Evolutionary conservation across 768 basidiomycete species (phyloP), one percentile per base, ranked within the genome.

Genomic region (Strobilomyces confusus): DNA sequence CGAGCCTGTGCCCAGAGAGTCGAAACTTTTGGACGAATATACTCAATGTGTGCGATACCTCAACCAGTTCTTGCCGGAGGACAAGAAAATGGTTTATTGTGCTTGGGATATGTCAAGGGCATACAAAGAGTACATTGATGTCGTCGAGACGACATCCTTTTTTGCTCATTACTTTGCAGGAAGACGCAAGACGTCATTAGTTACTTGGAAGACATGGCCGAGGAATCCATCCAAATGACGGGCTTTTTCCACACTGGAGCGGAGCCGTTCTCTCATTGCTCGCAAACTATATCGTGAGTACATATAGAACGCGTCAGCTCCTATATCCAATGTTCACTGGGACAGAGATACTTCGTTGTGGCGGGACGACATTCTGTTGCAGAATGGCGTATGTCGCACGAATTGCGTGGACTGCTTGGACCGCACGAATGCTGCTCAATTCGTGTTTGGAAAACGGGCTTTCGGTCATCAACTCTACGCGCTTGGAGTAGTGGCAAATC

Each of bases 371-470:
- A 91, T 97, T 58, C 78, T 82, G 2, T 72, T 99, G 11, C 97
- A 99, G 70, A 92, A 88, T 43, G 97, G 97, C 1, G 82, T 98
- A 25, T 90, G 91, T 54, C 80, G 97, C 15, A 93, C 86, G 0
- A 99, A 99, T 63, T 99, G 97, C 63, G 94, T 99, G 0, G 95
- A 99, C 63, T 99, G 95, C 63, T 74, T 99, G 14, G 94, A 97
- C 69, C 84, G 95, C 12, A 98, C 95, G 4, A 98, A 98, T 62
- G 92, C 93, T 4, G 93, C 92, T 0, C 95, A 98, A 63, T 98
- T 98, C 64, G 92, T 95, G 1, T 95, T 98, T 55, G 97, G 93
- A 2, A 95, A 97, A 69, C 85, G 90, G 20, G 97, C 90, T 0
- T 75, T 99, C 17, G 95, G 94, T 0, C 94, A 98, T 69, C 97